Percentiles rank a stretch among this genome's conserved stretches.
Evolutionary conservation across 139 green algal genomes (phyloP).

Genomic region (Bryopsis sp.): DNA sequence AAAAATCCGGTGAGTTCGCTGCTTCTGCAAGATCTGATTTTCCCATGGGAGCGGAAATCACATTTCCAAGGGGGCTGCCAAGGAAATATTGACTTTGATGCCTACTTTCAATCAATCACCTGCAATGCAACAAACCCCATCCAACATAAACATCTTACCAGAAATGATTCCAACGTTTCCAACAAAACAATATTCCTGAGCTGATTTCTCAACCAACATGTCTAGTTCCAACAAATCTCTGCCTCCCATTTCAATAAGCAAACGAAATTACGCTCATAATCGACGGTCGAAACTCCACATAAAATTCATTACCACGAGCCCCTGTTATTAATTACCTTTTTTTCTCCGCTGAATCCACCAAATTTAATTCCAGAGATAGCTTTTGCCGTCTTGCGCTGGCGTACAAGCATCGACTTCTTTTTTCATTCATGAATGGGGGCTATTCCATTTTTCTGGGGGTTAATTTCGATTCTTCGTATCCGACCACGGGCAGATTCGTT

Average conservation of each 20-base stretch:
- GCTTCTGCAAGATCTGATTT: conserved; percentile 53
- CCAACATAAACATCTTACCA: too few species aligned
- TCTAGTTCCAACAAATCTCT: background rate
- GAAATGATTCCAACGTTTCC: too few species aligned
- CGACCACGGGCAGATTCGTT: too few species aligned
- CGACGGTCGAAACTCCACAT: too few species aligned
- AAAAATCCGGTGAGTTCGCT: conserved; percentile 73
- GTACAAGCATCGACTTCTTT: background rate
- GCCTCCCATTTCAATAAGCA: background rate
- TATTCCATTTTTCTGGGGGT: too few species aligned
- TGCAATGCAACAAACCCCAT: too few species aligned
- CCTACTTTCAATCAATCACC: conserved; percentile 62
- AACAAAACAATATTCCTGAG: too few species aligned
- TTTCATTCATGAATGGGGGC: background rate
- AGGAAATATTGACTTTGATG: conserved; percentile 82
- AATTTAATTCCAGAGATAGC: conserved; percentile 64
- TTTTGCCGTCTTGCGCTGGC: conserved; percentile 1
- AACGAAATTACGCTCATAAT: too few species aligned
- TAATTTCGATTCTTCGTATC: too few species aligned
- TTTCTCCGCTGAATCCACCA: conserved; percentile 92
- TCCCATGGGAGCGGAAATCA: conserved; percentile 68
- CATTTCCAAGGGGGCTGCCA: conserved; percentile 75
- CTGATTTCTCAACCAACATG: too few species aligned
- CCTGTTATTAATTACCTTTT: conserved; percentile 84
- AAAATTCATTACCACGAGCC: conserved; percentile 49